Evolutionary conservation across 805 yeast genomes (phyloP), one percentile per base, ranked within the genome.

Genomic region (Tetrapisispora nanseiensis): DNA sequence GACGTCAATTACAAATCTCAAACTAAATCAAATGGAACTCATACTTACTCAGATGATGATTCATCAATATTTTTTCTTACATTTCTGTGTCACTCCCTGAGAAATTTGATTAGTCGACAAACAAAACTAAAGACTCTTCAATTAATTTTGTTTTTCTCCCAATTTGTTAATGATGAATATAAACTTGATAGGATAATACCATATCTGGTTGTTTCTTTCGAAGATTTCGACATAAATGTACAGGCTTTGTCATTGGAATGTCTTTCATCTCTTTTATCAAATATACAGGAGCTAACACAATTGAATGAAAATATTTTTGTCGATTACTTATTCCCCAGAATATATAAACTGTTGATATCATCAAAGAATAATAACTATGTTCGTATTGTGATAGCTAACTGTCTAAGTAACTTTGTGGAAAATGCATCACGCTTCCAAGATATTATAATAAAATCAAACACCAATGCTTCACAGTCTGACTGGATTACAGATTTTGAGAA

Each of bases 161-260:
- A 85, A 53, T 74, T 76, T 44, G 67, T 86, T 2, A 74, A 76
- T 20, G 97, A 92, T 56, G 95, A 84, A 43, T 80, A 79, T 13
- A 90, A 87, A 56, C 66, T 92, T 31, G 97, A 92, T 58, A 64
- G 97, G 35, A 77, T 86, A 26, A 60, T 92, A 20, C 97, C 98
- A 0, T 86, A 82, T 55, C 59, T 92, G 20, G 72, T 85, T 19
- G 65, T 76, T n/a, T 67, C 86, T 41, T 59, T 89, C 12, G 54
- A 50, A 26, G 86, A 83, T 40, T 64, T 71, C 1, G 71, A 80
- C 16, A 70, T 76, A 1, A 74, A 70, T 36, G 92, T 86, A 3
- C 83, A 81, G 40, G 72, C 78, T 1, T 66, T 76, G 3, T 84
- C 95, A 0, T 51, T 92, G 7, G 67, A 75, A 36, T 66, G 80